Conservation (phyloP, 306 rosid species). For the Vachellia collinsii region DNA sequence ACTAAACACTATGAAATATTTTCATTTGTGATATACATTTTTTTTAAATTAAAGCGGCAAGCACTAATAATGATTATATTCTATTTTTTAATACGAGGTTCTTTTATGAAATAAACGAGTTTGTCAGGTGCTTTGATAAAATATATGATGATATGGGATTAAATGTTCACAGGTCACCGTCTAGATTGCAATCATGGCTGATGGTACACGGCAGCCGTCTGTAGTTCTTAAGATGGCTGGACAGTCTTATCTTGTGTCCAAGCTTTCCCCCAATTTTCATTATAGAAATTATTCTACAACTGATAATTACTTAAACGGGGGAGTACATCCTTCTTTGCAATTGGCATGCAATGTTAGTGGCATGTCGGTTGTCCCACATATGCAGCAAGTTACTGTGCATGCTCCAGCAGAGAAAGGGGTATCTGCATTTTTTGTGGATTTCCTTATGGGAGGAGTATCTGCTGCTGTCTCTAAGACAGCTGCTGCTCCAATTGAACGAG, state of each 20-base stretch:
- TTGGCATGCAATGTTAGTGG: conserved; percentile 42
- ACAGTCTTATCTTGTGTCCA: conserved; percentile 65
- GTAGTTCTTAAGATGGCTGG: conserved; percentile 75
- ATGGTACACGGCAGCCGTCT: conserved; percentile 65
- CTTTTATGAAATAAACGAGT: neutral
- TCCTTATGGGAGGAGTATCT: conserved; percentile 94
- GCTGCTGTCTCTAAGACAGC: conserved; percentile 95
- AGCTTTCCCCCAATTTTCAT: conserved; percentile 54
- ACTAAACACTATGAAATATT: neutral
- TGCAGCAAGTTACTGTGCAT: conserved; percentile 48
- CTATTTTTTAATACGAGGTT: neutral
- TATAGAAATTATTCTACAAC: conserved; percentile 40
- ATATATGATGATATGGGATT: conserved; percentile 15
- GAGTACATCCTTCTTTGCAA: conserved; percentile 2
- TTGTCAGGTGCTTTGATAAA: neutral
- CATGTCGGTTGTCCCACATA: conserved; percentile 45
- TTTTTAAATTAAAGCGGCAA: neutral
- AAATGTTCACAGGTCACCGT: conserved; percentile 50
- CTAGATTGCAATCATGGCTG: conserved; percentile 64
- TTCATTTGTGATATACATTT: neutral
- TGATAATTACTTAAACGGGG: conserved; percentile 48
- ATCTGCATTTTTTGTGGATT: conserved; percentile 59
- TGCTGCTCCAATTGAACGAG: conserved; percentile 91
- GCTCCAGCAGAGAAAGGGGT: conserved; percentile 80
- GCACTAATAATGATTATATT: too few relatives aligned